Evolutionary conservation across 495 filamentous ascomycete species (phyloP), one percentile per base, ranked within the genome.

Genomic region (Penicillium verhagenii): DNA sequence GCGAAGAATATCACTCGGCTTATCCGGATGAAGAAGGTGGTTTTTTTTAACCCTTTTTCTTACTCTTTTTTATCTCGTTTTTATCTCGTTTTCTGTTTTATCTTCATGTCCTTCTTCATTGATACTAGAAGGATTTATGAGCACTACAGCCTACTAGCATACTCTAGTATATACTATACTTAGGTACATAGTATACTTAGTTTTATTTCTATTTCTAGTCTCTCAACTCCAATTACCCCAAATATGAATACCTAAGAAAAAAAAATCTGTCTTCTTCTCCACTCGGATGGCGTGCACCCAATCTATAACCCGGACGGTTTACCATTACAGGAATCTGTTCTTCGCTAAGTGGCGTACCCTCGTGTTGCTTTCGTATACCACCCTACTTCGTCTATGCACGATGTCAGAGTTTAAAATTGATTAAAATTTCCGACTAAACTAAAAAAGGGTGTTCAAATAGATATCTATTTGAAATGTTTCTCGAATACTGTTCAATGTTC

Each of bases 1-100:
- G 33, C 44, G 26, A 51, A 35, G 53, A 31, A 18, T 37, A 20
- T 26, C 29, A 46, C 53, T 49, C 51, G 42, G 18, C 35, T 26
- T 65, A 53, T 38, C 64, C 59, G 25, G 18, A 65, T 51, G n/a
- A 58, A 62, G 64, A 67, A 67, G 64, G 64, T 67, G 58, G 58
- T 62, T 63, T 53, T 24, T 8, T 25, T 28, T 52, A 24, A 21
- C n/a, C n/a, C 49, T 37, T 37, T 40, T 14, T 21, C n/a, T 16
- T 42, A 16, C 8, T 42, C 39, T 21, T 2, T 21, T 26, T 14
- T 0, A 47, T 18, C 10, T 24, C 19, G 14, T n/a, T 6, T 21
- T n/a, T 9, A 7, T 13, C 21, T 14, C 3, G 42, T 1, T 4
- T 47, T 31, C n/a, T 20, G 11, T 31, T 24, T 19, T n/a, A 3